Percentiles rank a stretch among this genome's conserved stretches.
These are phyloP conservation scores for Powellomyces hirtus DNA, from an alignment of 192 early-diverging fungal genomes.

Conservation along the genomic window DNA sequence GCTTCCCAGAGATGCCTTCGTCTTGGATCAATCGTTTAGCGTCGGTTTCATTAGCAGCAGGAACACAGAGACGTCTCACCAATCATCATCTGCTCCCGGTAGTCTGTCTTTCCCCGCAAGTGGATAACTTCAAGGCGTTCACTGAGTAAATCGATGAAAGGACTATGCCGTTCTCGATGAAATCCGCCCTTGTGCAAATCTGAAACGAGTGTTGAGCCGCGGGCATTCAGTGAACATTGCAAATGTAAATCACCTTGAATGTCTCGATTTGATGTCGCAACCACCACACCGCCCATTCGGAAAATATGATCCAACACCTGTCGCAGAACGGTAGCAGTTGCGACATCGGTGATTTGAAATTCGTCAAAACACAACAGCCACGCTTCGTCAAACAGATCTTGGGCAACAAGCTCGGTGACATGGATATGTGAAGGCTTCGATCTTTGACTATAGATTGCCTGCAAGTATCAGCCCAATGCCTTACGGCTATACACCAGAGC, in stretches of 20 bases:
- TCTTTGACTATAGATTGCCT: no score
- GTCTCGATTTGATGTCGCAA: constrained; percentile 85
- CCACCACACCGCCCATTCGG: constrained; percentile 75
- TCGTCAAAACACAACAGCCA: constrained; percentile 95
- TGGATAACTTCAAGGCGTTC: constrained; percentile 61
- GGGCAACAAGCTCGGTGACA: constrained; percentile 56
- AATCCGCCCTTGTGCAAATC: constrained; percentile 92
- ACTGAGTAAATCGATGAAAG: constrained; percentile 84
- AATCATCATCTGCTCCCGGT: constrained; percentile 7
- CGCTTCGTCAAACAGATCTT: constrained; percentile 74
- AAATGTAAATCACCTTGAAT: background rate
- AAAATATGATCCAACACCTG: constrained; percentile 75
- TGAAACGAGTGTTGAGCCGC: background rate
- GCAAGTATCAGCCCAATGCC: no score
- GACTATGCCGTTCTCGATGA: constrained; percentile 84
- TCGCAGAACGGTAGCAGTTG: constrained; percentile 86
- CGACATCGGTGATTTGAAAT: constrained; percentile 95
- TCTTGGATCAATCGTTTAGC: no score
- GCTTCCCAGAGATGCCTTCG: background rate
- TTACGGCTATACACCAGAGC: no score
- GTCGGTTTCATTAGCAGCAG: background rate
- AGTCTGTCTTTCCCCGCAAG: constrained; percentile 15
- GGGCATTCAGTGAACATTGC: background rate
- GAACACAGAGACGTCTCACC: background rate
- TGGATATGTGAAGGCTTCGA: background rate